A percentile compares a stretch with the other conserved stretches of the same genome.
These are phyloP conservation scores for Akebia trifoliata DNA, from an alignment of 164 flowering plant genomes.

Conservation along the genomic window DNA sequence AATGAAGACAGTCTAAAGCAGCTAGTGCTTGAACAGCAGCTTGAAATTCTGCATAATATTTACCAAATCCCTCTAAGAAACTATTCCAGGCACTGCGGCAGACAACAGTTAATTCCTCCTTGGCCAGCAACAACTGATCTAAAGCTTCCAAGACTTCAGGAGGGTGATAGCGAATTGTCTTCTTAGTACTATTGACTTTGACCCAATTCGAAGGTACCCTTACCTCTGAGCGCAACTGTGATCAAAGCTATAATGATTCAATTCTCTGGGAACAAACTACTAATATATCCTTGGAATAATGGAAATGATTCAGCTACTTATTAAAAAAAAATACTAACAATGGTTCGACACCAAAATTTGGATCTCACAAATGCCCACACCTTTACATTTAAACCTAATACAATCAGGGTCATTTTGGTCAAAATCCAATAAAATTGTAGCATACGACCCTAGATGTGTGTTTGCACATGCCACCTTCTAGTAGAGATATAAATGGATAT, in stretches of 20 bases:
- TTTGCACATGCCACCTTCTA: too few species aligned
- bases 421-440: too few species aligned
- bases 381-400: too few species aligned
- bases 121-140: constrained; percentile 61
- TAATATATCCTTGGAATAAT: neutral
- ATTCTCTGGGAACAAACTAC: neutral
- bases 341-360: neutral
- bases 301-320: neutral
- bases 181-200: constrained; percentile 87
- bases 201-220: constrained; percentile 78
- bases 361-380: too few species aligned
- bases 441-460: too few species aligned
- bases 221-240: constrained; percentile 63
- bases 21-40: constrained; percentile 92
- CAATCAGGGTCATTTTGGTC: too few species aligned
- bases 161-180: constrained; percentile 80
- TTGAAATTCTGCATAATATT: constrained; percentile 70
- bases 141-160: constrained; percentile 72
- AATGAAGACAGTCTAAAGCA: constrained; percentile 77
- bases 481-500: neutral
- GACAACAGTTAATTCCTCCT: constrained; percentile 60
- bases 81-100: constrained; percentile 73
- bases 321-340: neutral
- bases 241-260: constrained; percentile 6
- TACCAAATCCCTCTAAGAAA: constrained; percentile 54